Conservation (phyloP, 2,329 filamentous ascomycete species). For the Blumeriella jaapii region DNA sequence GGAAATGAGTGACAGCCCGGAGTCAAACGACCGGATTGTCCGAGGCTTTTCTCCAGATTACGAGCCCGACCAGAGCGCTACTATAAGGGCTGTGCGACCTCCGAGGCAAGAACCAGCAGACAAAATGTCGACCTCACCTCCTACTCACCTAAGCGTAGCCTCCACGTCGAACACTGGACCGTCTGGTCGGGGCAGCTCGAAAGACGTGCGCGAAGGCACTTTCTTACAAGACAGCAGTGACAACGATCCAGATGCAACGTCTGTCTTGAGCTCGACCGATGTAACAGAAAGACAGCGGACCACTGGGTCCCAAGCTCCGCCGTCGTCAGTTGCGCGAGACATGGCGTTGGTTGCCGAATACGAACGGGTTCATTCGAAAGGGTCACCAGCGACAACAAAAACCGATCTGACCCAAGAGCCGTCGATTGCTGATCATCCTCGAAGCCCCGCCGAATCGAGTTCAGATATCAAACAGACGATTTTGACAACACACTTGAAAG, state of each 20-base stretch:
- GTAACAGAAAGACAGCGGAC: constrained; percentile 1
- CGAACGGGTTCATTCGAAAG: constrained; percentile 21
- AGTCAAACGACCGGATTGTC: constrained; percentile 19
- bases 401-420: constrained; percentile 5
- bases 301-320: constrained; percentile 4
- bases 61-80: constrained; percentile 58
- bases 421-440: constrained; percentile 13
- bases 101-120: constrained; percentile 28
- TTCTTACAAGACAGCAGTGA: constrained; percentile 43
- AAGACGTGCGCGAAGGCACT: constrained; percentile 30
- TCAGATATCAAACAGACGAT: constrained; percentile 9
- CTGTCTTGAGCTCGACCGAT: background rate
- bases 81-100: constrained; percentile 52
- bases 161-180: constrained; percentile 9
- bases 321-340: constrained; percentile 19
- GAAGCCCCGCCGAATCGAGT: constrained; percentile 12
- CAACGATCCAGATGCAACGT: constrained; percentile 31
- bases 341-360: constrained; percentile 23
- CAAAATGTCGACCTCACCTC: constrained; percentile 7
- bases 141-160: constrained; percentile 11
- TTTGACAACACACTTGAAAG: too few relatives aligned
- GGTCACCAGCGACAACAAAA: constrained; percentile 12
- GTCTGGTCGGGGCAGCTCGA: constrained; percentile 15
- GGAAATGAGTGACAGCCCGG: constrained; percentile 18
- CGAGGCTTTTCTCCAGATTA: constrained; percentile 67